Conservation (phyloP, 2,329 filamentous ascomycete genomes). For the Venturia effusa region DNA sequence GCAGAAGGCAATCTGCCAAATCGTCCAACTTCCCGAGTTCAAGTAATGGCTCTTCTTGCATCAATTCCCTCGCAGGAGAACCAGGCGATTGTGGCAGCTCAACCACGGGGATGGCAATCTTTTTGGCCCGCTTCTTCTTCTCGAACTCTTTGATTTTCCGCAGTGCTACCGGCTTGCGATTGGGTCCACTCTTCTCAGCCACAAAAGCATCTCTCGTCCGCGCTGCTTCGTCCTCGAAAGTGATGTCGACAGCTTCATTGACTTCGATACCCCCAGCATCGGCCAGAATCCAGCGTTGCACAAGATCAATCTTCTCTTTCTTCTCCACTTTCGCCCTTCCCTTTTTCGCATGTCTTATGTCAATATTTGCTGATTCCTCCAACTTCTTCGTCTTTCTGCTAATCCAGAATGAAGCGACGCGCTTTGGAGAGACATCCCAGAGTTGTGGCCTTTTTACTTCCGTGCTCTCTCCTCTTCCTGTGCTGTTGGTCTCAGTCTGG, state of each 20-base stretch:
- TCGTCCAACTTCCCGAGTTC: constrained; percentile 61
- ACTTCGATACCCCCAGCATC: constrained; percentile 1
- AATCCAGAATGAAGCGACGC: constrained; percentile 27
- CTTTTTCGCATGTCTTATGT: constrained; percentile 20
- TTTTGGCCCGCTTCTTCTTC: constrained; percentile 16
- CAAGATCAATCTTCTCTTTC: constrained; percentile 52
- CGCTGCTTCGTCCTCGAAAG: constrained; percentile 25
- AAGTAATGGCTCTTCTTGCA: not conserved
- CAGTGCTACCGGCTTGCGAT: constrained; percentile 10
- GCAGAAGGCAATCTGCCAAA: constrained; percentile 67
- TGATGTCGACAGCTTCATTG: constrained; percentile 14
- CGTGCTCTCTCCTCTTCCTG: not conserved
- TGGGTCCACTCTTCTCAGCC: constrained; percentile 17
- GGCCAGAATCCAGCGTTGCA: constrained; percentile 21
- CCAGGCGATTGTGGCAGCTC: not conserved
- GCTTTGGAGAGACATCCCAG: constrained; percentile 24
- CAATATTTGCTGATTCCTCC: not conserved
- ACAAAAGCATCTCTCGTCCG: constrained; percentile 27
- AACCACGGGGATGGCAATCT: not conserved
- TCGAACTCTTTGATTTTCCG: constrained; percentile 13
- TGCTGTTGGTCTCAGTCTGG: not conserved
- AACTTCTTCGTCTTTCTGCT: constrained; percentile 14
- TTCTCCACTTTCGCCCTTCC: constrained; percentile 37
- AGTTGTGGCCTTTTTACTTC: not conserved
- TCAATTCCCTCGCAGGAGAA: not conserved